Base-by-base conservation (phyloP, 2,329 filamentous ascomycete genomes). In the Macrophomina phaseolina region DNA sequence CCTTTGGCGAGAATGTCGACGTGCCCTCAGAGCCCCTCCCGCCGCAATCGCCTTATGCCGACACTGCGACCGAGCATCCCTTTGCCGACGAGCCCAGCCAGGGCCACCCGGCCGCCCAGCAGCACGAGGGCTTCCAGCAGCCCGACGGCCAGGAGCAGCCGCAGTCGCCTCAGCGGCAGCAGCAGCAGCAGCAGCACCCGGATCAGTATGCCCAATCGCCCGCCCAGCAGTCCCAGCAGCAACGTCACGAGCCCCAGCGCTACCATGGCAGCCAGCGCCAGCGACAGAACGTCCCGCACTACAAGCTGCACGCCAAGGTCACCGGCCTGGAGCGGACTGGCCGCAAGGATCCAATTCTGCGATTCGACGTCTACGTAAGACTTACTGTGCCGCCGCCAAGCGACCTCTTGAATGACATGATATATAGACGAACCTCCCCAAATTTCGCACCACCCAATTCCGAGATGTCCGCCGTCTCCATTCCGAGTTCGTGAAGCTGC, bases 391-490 rank as follows among this genome's bases (percentile, higher is more conserved):
- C 8, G 6, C 48, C 30, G 18, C 49, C 42, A 16, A 45, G n/a
- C 36, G 18, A 34, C 23, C 7, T 28, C n/a, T 7, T 40, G 63
- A 45, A 23, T 67, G 30, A 65, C 42, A 18, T 56, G 42, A 60
- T 48, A 40, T 58, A 56, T 72, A 99, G 95, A 99, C 95, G 71
- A 99, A 99, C 80, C 90, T 99, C n/a, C 94, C 94, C 64, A 94
- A 94, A 72, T 99, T 97, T 80, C 89, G 95, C 73, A 99, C 95
- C 0, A 99, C 95, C 5, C 95, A 99, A 79, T 99, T 97, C 81
- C 93, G 95, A 75, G 95, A 99, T 80, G 93, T 99, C 71, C 91
- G 95, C 73, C 92, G 95, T 68, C 90, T 96, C 69, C 95, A 99
- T 80, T 93, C 92, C 56, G 95, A 99, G 77, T 99, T 99, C 74